Percentiles rank a stretch among this genome's conserved stretches.
phyloP scores from a whole-genome alignment of 1,139 yeast species.

The Schwanniomyces etchellsii region DNA sequence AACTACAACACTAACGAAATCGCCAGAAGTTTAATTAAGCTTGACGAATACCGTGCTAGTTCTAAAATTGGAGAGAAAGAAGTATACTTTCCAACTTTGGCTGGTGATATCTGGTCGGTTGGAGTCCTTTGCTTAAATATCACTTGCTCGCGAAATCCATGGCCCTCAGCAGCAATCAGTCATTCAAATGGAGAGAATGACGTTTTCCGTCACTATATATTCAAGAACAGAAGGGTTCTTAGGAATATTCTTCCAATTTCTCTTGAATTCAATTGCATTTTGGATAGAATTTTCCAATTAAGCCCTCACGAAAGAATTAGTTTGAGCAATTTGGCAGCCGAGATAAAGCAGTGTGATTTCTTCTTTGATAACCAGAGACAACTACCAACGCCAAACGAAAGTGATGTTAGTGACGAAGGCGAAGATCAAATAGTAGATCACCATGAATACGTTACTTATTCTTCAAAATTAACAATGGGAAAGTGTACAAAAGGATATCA shows the following conservation, averaged over 20 bases:
- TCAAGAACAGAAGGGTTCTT: slow-evolving; percentile 23
- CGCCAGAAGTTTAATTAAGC: slow-evolving; percentile 24
- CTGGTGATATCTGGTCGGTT: slow-evolving; percentile 87
- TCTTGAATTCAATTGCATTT: slow-evolving; percentile 49
- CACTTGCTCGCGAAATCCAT: slow-evolving; percentile 82
- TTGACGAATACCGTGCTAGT: slow-evolving; percentile 16
- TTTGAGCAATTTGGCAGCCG: slow-evolving; percentile 40
- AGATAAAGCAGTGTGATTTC: slow-evolving; percentile 35
- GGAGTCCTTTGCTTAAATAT: slow-evolving; percentile 78
- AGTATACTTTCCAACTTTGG: slow-evolving; percentile 54
- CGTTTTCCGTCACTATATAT: slow-evolving; percentile 45
- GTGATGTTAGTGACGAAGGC: slow-evolving; percentile 2
- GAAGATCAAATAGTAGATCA: neutral
- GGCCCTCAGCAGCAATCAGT: slow-evolving; percentile 74
- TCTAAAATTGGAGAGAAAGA: slow-evolving; percentile 7
- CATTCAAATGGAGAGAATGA: slow-evolving; percentile 43
- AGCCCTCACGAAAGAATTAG: slow-evolving; percentile 63
- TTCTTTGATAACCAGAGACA: slow-evolving; percentile 19
- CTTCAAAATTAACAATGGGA: too few relatives aligned
- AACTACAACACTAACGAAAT: slow-evolving; percentile 33
- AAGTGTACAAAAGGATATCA: too few relatives aligned
- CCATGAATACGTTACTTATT: too few relatives aligned
- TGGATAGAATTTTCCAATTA: slow-evolving; percentile 50
- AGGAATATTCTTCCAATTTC: slow-evolving; percentile 60
- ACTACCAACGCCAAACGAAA: slow-evolving; percentile 3